A percentile compares a stretch with the other conserved stretches of the same genome.
Conservation (phyloP, 176 grass and related monocot genomes). For the Ensete glaucum region DNA sequence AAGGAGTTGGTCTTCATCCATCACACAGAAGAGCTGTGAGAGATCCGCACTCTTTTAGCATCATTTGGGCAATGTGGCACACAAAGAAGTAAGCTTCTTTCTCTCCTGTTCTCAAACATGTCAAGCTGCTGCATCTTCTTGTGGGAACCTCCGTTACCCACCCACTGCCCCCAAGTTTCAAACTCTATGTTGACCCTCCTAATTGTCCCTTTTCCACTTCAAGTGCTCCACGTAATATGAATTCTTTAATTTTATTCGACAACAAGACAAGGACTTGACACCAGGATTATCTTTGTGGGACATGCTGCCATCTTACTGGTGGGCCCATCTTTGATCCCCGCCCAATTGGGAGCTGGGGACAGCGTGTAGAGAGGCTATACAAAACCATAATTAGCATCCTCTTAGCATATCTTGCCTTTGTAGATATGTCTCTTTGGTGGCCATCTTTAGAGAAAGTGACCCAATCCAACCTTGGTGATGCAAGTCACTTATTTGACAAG, state of each 20-base stretch:
- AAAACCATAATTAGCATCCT: background rate
- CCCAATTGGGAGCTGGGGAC: background rate
- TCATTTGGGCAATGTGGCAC: background rate
- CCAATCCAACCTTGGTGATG: background rate
- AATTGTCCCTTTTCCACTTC: background rate
- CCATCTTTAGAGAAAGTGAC: constrained; percentile 2
- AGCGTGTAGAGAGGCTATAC: background rate
- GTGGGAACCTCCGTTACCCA: background rate
- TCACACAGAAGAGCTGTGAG: background rate
- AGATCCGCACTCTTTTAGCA: too few species aligned
- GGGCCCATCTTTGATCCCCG: background rate
- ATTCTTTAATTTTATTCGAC: too few species aligned
- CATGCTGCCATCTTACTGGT: background rate
- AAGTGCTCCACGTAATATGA: background rate
- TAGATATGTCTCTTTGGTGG: constrained; percentile 2
- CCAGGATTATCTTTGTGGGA: background rate
- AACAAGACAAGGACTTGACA: background rate
- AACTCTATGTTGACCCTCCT: constrained; percentile 2
- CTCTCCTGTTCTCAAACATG: background rate
- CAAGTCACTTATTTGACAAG: background rate
- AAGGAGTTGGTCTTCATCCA: background rate
- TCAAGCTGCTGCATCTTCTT: background rate
- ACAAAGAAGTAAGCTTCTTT: background rate
- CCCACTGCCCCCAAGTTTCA: background rate
- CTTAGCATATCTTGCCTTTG: background rate